Evolutionary conservation across 805 yeast species (phyloP), one percentile per base, ranked within the genome.

Genomic region (Phaffomyces opuntiae): DNA sequence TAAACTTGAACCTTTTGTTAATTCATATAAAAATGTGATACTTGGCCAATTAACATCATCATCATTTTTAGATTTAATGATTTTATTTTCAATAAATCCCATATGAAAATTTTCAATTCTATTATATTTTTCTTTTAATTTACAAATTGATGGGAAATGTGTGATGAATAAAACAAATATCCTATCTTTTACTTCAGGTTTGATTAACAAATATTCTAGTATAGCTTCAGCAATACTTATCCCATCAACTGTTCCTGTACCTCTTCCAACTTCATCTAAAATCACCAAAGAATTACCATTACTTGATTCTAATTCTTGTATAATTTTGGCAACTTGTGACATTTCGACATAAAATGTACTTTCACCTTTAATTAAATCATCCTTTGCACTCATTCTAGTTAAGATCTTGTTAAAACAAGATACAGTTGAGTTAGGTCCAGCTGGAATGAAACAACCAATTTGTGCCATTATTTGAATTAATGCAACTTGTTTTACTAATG

Each of bases 311-410:
- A 93, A 67, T 48, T 42, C 45, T 36, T 83, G 79, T 43, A 93
- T 67, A 47, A 93, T 90, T 4, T 88, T 78, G 1, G 95, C 80
- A 46, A 96, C 87, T 60, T 93, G 99, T 40, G 88, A 73, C 97
- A 93, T 89, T 63, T 93, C 99, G 25, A 95, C 84, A 81, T 83
- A 85, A 56, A 93, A 93, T 0, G 99, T 93, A 1, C 97, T 89
- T 31, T 93, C 87, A 14, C 99, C 99, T 64, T 89, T 88, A 55
- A 93, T 73, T 63, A 93, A 96, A 3, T 96, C 90, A 63, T 93
- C 99, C 9, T 96, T 93, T 3, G 99, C 97, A 7, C 99, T 99
- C 40, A 93, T 96, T 57, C 99, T 79, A 5, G 98, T 95, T 48
- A 91, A 73, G 5, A 93, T 83, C 2, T 96, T 87, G 63, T 89